Percentiles rank a stretch among this genome's conserved stretches.
Conservation (phyloP, 768 basidiomycete species). For the Auricularia heimuer region DNA sequence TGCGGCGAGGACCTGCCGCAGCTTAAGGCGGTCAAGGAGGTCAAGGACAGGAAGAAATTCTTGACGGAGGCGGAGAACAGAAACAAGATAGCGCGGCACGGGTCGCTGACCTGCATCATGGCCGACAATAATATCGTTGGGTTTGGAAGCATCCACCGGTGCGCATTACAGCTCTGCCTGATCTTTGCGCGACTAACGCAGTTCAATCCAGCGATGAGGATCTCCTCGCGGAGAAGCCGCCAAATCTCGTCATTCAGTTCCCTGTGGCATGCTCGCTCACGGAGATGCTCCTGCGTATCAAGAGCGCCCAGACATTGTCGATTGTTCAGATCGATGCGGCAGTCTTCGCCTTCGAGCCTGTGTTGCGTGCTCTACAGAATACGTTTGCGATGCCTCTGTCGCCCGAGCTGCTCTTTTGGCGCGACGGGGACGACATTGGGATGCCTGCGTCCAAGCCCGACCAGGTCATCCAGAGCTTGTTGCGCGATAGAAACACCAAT, state of each 20-base stretch:
- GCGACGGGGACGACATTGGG: slow-evolving; percentile 16
- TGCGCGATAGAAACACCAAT: slow-evolving; percentile 23
- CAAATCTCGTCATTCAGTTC: slow-evolving; percentile 44
- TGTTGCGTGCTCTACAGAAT: slow-evolving; percentile 46
- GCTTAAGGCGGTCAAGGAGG: slow-evolving; percentile 16
- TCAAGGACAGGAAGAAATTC: slow-evolving; percentile 29
- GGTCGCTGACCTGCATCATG: slow-evolving; percentile 44
- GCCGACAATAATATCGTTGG: slow-evolving; percentile 38
- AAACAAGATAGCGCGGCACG: slow-evolving; percentile 34
- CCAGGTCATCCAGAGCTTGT: slow-evolving; percentile 31
- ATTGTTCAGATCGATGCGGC: slow-evolving; percentile 53
- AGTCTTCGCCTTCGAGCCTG: slow-evolving; percentile 52
- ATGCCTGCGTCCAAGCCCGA: slow-evolving; percentile 20
- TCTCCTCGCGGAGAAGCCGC: slow-evolving; percentile 36
- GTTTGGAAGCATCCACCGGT: slow-evolving; percentile 38
- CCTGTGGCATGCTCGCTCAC: slow-evolving; percentile 29
- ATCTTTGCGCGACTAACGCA: too few relatives aligned
- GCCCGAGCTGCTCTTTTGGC: slow-evolving; percentile 47
- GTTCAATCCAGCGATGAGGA: slow-evolving; percentile 34
- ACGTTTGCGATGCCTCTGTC: slow-evolving; percentile 36
- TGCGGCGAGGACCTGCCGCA: slow-evolving; percentile 21
- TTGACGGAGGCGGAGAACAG: slow-evolving; percentile 28
- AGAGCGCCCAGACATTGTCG: slow-evolving; percentile 25
- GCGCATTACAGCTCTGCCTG: too few relatives aligned
- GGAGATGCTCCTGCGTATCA: slow-evolving; percentile 30